phyloP scores from a whole-genome alignment of 345 rosid species.

The Gossypium anomalum region DNA sequence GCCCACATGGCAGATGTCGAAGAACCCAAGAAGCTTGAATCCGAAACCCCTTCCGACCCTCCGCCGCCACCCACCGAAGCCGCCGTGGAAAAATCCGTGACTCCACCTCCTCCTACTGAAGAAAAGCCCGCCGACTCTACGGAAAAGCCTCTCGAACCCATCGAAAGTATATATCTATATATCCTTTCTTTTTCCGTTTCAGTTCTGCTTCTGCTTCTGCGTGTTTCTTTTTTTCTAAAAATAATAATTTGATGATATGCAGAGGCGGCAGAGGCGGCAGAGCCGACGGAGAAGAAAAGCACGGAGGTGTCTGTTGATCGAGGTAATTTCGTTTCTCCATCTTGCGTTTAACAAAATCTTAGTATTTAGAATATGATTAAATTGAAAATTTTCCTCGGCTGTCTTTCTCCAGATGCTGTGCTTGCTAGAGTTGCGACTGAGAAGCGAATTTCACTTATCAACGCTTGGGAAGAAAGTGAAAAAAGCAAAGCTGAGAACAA shows the following conservation, averaged over 20 bases:
- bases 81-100: not conserved
- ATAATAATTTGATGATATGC: not conserved
- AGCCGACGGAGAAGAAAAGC: conserved; percentile 32
- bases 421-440: conserved; percentile 75
- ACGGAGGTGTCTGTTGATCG: conserved; percentile 45
- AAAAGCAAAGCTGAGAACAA: conserved; percentile 89
- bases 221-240: not conserved
- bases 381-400: not conserved
- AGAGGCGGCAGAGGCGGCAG: conserved; percentile 33
- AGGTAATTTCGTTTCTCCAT: conserved; percentile 31
- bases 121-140: not conserved
- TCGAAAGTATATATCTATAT: conserved; percentile 32
- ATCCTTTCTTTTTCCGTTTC: not conserved
- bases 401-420: conserved; percentile 46
- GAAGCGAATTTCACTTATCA: conserved; percentile 72
- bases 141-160: conserved; percentile 21
- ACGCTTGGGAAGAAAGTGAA: conserved; percentile 97
- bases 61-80: not conserved
- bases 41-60: not conserved
- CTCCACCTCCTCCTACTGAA: conserved; percentile 4
- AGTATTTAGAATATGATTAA: not conserved
- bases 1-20: conserved; percentile 31
- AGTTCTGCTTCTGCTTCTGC: not conserved
- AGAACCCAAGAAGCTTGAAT: conserved; percentile 41
- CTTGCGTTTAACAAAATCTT: not conserved